A percentile compares a stretch with the other conserved stretches of the same genome.
Conservation (phyloP, 208 protist species). For the Tetramitus jugosus region DNA sequence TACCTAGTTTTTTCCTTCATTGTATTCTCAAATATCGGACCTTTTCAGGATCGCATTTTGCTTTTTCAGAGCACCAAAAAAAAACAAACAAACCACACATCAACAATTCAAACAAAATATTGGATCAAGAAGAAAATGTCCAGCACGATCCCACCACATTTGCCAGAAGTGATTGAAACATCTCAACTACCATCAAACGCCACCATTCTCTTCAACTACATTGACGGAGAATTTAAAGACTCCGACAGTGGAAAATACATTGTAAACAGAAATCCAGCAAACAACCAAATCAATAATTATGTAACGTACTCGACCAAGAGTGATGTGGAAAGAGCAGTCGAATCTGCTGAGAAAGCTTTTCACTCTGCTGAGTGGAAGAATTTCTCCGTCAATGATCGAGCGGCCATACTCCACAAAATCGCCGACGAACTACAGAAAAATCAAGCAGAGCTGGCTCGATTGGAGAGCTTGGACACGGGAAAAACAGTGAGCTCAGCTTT, state of each 20-base stretch:
- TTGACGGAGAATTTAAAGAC: not conserved
- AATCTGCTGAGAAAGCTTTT: not conserved
- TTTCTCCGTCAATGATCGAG: not conserved
- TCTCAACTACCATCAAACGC: too few species aligned
- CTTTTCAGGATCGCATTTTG: too few species aligned
- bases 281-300: not conserved
- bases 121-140: too few species aligned
- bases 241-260: not conserved
- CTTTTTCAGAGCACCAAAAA: too few species aligned
- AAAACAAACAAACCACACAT: too few species aligned
- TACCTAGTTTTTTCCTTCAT: too few species aligned
- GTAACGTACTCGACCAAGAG: not conserved
- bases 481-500: conserved; percentile 48
- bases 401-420: conserved; percentile 5
- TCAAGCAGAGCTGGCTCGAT: not conserved
- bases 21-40: too few species aligned
- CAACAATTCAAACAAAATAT: too few species aligned
- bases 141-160: too few species aligned
- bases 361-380: not conserved
- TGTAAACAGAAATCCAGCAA: not conserved
- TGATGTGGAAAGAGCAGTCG: not conserved
- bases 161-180: too few species aligned
- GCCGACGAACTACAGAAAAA: conserved; percentile 3
- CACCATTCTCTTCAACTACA: too few species aligned
- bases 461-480: conserved; percentile 48